phyloP scores from a whole-genome alignment of 306 rosid species.

The Quercus variabilis region DNA sequence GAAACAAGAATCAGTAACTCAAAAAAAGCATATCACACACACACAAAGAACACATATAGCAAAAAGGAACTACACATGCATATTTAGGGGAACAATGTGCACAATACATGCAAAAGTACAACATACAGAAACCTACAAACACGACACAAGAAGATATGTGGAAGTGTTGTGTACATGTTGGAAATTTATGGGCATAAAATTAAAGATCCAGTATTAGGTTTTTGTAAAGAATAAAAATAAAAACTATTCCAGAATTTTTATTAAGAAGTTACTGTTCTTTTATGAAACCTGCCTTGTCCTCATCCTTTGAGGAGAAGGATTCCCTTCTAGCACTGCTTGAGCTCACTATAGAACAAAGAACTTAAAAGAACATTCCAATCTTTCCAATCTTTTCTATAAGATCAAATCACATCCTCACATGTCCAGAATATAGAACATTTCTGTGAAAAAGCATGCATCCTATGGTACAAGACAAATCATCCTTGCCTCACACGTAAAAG shows the following conservation, averaged over 20 bases:
- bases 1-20: slow-evolving; percentile 21
- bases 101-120: background rate
- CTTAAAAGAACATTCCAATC: no score
- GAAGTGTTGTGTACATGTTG: background rate
- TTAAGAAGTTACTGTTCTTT: no score
- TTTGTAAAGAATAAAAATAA: background rate
- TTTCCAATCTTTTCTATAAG: background rate
- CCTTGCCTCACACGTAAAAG: background rate
- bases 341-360: background rate
- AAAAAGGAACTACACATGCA: background rate
- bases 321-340: no score
- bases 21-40: slow-evolving; percentile 1
- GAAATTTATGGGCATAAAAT: background rate
- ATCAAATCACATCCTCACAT: background rate
- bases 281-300: no score
- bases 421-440: background rate
- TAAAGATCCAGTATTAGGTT: background rate
- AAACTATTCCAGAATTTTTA: background rate
- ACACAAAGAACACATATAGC: background rate
- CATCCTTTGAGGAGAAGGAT: no score
- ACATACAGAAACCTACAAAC: background rate
- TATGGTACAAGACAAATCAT: background rate
- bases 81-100: background rate
- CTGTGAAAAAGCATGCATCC: background rate
- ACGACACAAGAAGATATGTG: background rate